Base-by-base conservation (phyloP, 306 rosid species). In the Luffa aegyptiaca region DNA sequence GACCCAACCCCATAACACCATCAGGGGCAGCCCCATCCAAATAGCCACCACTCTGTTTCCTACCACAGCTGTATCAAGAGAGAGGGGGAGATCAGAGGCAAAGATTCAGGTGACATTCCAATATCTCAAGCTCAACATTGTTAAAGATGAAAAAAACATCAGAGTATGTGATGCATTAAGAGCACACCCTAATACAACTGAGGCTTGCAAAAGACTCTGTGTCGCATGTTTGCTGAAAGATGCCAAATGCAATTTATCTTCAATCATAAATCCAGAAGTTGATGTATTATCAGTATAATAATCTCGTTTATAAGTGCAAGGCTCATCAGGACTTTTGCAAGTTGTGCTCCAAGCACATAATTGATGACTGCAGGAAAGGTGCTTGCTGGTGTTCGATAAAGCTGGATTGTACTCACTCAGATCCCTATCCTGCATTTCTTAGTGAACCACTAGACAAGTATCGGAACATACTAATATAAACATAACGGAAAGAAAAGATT, bases 341-440 rank as follows among this genome's bases (percentile, higher is more conserved):
- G 75, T 75, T 12, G 90, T 79, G 76, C 91, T 86, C 74, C 52
- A 69, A 46, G 87, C 87, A 85, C 97, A 92, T 58, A 90, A 88
- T 82, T n/a, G 85, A 73, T 88, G 92, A 79, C 89, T 84, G 84
- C 97, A 92, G 78, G 90, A 70, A 33, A 92, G 62, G 79, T 75
- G 86, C 85, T 90, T 86, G 88, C 97, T 87, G 74, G 97, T 88
- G 46, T 71, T 84, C 20, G 97, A 92, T 41, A 70, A 82, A 81
- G 93, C 81, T 1, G 93, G 91, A 68, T 84, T 87, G 84, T 87
- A 92, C 82, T 87, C 92, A 80, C 86, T 90, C 76, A 92, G 83
- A 87, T 91, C 96, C 87, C 87, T 91, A 88, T 88, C 96, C 96
- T 91, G 96, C 96, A 89, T 86, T 26, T 26, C 21, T 13, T 44